Evolutionary conservation across 805 yeast genomes (phyloP).

Genomic region (Clavispora carvajalis): DNA sequence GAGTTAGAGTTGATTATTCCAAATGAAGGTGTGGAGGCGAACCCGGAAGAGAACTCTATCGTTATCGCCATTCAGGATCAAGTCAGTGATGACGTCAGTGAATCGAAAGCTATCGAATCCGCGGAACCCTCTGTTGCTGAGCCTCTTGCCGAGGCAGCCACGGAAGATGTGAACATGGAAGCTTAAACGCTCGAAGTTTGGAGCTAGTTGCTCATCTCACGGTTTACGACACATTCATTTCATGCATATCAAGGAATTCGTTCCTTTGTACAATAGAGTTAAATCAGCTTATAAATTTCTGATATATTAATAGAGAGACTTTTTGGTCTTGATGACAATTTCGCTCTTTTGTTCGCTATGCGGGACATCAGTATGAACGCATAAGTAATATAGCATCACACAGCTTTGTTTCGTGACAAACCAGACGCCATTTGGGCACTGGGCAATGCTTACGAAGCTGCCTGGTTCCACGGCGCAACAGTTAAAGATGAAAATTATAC

Average conservation of each 20-base stretch:
- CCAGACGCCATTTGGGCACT: too few species aligned
- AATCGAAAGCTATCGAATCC: slow-evolving; percentile 4
- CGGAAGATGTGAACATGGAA: slow-evolving; percentile 16
- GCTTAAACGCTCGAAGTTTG: too few species aligned
- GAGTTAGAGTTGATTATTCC: slow-evolving; percentile 41
- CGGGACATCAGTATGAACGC: slow-evolving; percentile 1
- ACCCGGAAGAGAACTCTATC: slow-evolving; percentile 18
- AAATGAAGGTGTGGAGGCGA: slow-evolving; percentile 19
- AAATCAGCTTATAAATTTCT: slow-evolving; percentile 2
- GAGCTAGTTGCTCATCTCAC: neutral
- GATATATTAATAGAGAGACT: slow-evolving; percentile 11
- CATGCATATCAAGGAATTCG: slow-evolving; percentile 5
- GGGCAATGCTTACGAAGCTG: too few species aligned
- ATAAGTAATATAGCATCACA: neutral
- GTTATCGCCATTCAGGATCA: slow-evolving; percentile 22
- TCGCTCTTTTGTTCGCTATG: slow-evolving; percentile 1
- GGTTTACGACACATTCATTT: slow-evolving; percentile 6
- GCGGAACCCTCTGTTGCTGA: slow-evolving; percentile 11
- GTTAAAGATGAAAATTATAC: too few species aligned
- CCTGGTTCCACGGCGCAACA: too few species aligned
- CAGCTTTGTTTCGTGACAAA: too few species aligned
- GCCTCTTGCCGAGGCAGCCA: slow-evolving; percentile 6
- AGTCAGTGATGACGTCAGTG: neutral
- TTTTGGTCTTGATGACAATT: slow-evolving; percentile 3
- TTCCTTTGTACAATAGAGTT: slow-evolving; percentile 14